Evolutionary conservation across 257 asterid species (phyloP).

Genomic region (Coffea canephora): DNA sequence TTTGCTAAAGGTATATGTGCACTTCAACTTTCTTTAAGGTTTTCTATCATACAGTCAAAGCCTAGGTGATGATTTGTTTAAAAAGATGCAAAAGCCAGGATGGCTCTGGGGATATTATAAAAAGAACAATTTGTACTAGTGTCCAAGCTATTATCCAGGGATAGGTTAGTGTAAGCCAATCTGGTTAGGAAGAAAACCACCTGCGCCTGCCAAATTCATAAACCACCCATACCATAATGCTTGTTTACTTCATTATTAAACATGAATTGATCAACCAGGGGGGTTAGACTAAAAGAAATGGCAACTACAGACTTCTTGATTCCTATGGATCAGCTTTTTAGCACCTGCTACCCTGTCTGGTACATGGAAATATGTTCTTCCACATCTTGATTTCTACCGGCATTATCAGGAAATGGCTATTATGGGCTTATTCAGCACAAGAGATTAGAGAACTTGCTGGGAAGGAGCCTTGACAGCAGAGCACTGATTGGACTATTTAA

Average conservation of each 20-base stretch:
- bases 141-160: not conserved
- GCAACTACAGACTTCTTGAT: not conserved
- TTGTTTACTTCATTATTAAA: not conserved
- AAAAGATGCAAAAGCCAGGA: not conserved
- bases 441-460: not conserved
- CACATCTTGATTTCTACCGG: not conserved
- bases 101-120: too few relatives aligned
- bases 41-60: not conserved
- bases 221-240: not conserved
- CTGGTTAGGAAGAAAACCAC: not conserved
- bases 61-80: not conserved
- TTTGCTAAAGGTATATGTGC: not conserved
- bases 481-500: constrained; percentile 2
- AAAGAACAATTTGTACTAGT: too few relatives aligned
- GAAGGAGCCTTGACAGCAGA: constrained; percentile 12
- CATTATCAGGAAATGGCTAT: constrained; percentile 4
- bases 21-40: not conserved
- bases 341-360: not conserved
- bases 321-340: not conserved
- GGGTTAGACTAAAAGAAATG: not conserved
- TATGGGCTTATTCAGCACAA: not conserved
- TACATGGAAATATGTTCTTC: not conserved
- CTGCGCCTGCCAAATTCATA: not conserved
- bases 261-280: not conserved
- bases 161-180: not conserved